Percentiles rank a stretch among this genome's conserved stretches.
These are phyloP conservation scores for Sabuloglossum arenarium DNA, from an alignment of 495 filamentous ascomycete species.

Conservation along the genomic window DNA sequence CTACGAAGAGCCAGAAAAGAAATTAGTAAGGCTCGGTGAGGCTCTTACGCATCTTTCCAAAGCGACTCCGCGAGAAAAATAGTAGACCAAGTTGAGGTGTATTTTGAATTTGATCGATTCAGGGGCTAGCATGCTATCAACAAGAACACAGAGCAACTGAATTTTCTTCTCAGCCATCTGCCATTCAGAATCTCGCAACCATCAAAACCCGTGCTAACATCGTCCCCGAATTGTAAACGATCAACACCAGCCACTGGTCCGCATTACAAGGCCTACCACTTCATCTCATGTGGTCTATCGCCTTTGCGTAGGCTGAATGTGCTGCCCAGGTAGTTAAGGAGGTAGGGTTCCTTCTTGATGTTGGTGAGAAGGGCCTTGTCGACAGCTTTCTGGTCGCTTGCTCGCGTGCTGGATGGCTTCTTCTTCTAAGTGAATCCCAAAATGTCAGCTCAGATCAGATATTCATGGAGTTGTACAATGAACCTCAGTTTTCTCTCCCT, in stretches of 20 bases:
- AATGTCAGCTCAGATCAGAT: background rate
- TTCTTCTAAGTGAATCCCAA: conserved; percentile 57
- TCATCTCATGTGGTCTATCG: conserved; percentile 93
- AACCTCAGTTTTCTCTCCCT: conserved; percentile 93
- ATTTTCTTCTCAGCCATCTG: background rate
- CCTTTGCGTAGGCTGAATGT: conserved; percentile 94
- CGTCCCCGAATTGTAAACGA: background rate
- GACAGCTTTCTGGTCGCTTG: conserved; percentile 89
- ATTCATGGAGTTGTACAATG: conserved; percentile 15
- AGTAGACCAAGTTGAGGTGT: background rate
- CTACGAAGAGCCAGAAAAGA: no score
- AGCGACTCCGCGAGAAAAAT: no score
- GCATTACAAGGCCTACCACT: conserved; percentile 15
- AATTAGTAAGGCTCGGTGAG: no score
- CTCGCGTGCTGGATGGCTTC: conserved; percentile 68
- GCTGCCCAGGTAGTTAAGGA: conserved; percentile 73
- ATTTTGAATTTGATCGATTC: background rate
- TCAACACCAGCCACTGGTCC: background rate
- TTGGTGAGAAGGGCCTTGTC: conserved; percentile 78
- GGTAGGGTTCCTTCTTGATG: conserved; percentile 89
- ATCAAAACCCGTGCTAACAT: background rate
- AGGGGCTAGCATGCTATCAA: background rate
- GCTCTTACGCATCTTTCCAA: no score
- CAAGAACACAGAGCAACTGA: background rate
- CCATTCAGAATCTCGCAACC: background rate